phyloP scores from a whole-genome alignment of 495 filamentous ascomycete genomes.

The Hyaloscypha finlandica region DNA sequence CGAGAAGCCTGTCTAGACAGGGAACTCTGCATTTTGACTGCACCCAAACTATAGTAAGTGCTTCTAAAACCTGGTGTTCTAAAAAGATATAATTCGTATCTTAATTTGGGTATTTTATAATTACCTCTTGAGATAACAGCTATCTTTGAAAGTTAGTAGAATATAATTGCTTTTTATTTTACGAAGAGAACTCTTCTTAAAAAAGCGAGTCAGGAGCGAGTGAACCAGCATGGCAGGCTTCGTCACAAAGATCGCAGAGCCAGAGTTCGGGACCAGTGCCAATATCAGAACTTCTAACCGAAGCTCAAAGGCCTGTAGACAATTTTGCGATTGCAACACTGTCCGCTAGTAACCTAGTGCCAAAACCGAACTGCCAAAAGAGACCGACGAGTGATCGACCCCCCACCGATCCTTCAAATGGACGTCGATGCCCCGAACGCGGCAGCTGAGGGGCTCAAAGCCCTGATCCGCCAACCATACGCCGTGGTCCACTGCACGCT shows the following conservation, averaged over 20 bases:
- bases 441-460: conserved; percentile 52
- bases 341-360: too few relatives aligned
- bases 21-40: too few relatives aligned
- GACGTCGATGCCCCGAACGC: conserved; percentile 65
- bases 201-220: too few relatives aligned
- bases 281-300: conserved; percentile 20
- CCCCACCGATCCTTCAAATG: conserved; percentile 91
- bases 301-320: neutral
- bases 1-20: too few relatives aligned
- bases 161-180: too few relatives aligned
- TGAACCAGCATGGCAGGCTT: neutral
- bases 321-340: conserved; percentile 1
- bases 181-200: too few relatives aligned
- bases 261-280: conserved; percentile 5
- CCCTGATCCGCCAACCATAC: conserved; percentile 69
- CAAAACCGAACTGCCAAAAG: conserved; percentile 46
- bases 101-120: too few relatives aligned
- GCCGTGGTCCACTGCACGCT: conserved; percentile 82
- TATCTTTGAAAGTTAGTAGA: too few relatives aligned
- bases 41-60: too few relatives aligned
- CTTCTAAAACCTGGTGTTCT: too few relatives aligned
- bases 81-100: too few relatives aligned
- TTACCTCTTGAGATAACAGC: too few relatives aligned
- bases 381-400: conserved; percentile 91
- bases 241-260: neutral